These are phyloP conservation scores for Phragmites australis DNA, from an alignment of 176 grass and related monocot species.

Conservation along the genomic window DNA sequence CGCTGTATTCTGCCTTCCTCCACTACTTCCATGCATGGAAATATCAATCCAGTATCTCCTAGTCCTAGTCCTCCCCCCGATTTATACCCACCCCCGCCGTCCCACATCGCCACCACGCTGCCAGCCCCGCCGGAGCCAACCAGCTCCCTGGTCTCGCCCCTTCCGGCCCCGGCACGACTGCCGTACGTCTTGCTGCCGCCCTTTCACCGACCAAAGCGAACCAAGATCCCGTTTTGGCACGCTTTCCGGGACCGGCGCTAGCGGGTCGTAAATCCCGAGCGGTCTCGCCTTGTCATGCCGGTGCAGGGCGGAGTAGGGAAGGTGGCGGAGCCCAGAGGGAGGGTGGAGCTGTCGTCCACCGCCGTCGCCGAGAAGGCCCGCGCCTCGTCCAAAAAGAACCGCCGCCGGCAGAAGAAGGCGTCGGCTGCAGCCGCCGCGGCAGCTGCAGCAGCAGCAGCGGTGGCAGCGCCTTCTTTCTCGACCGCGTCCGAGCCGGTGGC, in stretches of 20 bases:
- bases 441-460: too few species aligned
- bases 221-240: not conserved
- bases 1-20: not conserved
- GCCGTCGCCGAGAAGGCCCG: not conserved
- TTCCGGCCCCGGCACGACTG: too few species aligned
- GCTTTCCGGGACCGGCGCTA: too few species aligned
- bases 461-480: not conserved
- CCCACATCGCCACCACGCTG: not conserved
- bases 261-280: not conserved
- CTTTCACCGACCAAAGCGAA: too few species aligned
- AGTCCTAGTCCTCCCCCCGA: not conserved
- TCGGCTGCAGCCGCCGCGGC: not conserved
- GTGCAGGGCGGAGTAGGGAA: constrained; percentile 27
- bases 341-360: not conserved
- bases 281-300: constrained; percentile 6
- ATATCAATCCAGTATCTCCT: not conserved
- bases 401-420: constrained; percentile 43
- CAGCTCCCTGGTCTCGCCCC: not conserved
- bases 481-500: not conserved
- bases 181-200: not conserved
- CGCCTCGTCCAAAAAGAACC: constrained; percentile 33
- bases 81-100: not conserved
- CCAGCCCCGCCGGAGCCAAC: not conserved
- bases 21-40: not conserved
- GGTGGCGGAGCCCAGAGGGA: constrained; percentile 16